phyloP scores from a whole-genome alignment of 257 asterid genomes.

The Solanum corneliomulleri region DNA sequence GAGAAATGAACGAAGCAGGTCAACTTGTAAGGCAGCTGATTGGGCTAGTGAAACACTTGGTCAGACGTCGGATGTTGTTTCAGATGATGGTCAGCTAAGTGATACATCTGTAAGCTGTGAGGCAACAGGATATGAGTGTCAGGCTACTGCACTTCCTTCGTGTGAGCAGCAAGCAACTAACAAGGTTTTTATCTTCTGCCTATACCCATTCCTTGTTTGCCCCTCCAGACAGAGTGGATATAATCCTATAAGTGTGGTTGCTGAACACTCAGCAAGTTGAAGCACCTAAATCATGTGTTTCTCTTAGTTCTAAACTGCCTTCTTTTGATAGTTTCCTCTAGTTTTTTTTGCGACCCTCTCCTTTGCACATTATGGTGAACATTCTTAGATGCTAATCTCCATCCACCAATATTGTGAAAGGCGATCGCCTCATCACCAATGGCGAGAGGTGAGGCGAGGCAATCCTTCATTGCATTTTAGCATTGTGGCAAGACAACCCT shows the following conservation, averaged over 20 bases:
- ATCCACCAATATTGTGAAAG: not conserved
- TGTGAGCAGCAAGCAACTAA: conserved; percentile 22
- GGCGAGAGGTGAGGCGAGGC: not conserved
- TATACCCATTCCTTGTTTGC: not conserved
- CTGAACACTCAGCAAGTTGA: not conserved
- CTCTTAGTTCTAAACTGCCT: not conserved
- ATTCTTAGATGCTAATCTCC: not conserved
- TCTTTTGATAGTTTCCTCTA: not conserved
- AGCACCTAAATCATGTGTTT: not conserved
- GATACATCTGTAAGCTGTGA: conserved; percentile 25
- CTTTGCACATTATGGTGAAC: not conserved
- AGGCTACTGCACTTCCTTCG: conserved; percentile 14
- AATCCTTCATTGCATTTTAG: not conserved
- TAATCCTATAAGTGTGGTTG: not conserved
- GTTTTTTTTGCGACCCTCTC: not conserved
- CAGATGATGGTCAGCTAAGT: conserved; percentile 18
- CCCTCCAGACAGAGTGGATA: not conserved
- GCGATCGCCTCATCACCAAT: not conserved
- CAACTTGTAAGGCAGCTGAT: conserved; percentile 15
- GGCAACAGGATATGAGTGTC: conserved; percentile 21
- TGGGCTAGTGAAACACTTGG: conserved; percentile 36
- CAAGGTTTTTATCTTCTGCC: conserved; percentile 18
- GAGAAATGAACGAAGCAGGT: conserved; percentile 38
- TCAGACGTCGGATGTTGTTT: conserved; percentile 25
- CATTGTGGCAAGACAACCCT: not conserved